Base-by-base conservation (phyloP, 192 early-diverging fungal species). In the Coemansia pectinata region DNA sequence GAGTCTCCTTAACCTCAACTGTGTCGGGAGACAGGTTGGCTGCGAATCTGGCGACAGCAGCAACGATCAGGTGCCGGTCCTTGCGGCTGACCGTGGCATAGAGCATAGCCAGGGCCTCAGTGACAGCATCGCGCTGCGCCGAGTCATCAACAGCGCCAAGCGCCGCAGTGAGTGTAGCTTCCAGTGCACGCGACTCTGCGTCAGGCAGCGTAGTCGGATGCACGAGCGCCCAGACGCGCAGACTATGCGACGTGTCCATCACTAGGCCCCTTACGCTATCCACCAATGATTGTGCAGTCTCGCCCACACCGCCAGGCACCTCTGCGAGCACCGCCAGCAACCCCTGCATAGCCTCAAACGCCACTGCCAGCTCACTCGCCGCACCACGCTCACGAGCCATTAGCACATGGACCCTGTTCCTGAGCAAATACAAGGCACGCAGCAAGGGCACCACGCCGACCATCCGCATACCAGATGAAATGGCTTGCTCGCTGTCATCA, bases 31-130 rank as follows among this genome's bases (percentile, higher is more conserved):
- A 44, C 44, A 75, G 63, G 12, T 59, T 31, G 3, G 34, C 14
- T 3, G 57, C 76, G 62, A 78, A 83, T 12, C 62, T 23, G 1
- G 29, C 53, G 1, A 83, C 65, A 0, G 76, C 80, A 4, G 48
- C 63, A 21, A 74, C 68, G 3, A 83, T 68, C 23, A 72, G 72
- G n/a, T 68, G 69, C 12, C 66, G 70, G 69, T 72, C 64, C 40
- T 63, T 77, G 62, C 71, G 77, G 29, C 67, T 31, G 1, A 61
- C 67, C 0, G 78, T 75, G 21, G 82, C 78, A 29, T 79, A 76
- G 12, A 84, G 76, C 73, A 79, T 76, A 1, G 77, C 82, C 67
- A 79, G 64, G 4, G 77, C 82, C 68, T 84, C 82, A 5, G 71
- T 65, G 0, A 68, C 69, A 1, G 74, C 53, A 11, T 62, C 63